A percentile compares a stretch with the other conserved stretches of the same genome.
Conservation (phyloP, 257 asterid genomes). For the Solanum infundibuliforme region DNA sequence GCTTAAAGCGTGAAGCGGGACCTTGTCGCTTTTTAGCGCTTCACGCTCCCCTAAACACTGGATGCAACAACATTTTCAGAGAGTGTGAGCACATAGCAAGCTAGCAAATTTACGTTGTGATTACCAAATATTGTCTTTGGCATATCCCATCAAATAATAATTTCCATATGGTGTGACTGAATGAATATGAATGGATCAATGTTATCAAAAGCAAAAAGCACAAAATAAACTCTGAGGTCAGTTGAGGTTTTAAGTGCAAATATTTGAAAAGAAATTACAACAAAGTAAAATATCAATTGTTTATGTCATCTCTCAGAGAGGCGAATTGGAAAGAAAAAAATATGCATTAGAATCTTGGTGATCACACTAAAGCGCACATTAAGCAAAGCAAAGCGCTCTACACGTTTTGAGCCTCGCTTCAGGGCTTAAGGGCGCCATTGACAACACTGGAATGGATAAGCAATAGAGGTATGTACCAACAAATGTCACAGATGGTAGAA, state of each 20-base stretch:
- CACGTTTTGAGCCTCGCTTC: background rate
- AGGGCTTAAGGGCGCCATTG: background rate
- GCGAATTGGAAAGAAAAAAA: background rate
- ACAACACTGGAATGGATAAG: background rate
- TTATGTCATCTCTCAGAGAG: background rate
- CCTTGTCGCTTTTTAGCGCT: no score
- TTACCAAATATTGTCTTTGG: background rate
- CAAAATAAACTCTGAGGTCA: background rate
- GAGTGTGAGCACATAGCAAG: background rate
- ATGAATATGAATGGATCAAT: background rate
- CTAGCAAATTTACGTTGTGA: background rate
- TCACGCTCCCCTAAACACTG: accelerated
- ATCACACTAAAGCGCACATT: background rate
- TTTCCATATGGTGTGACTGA: background rate
- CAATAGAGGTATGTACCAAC: background rate
- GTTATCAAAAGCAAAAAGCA: background rate
- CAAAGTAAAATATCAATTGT: no score
- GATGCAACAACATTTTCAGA: background rate
- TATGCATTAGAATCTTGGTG: background rate
- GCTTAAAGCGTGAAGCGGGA: no score
- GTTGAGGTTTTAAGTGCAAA: background rate
- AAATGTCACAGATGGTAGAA: background rate
- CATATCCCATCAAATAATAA: background rate
- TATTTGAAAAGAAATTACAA: background rate
- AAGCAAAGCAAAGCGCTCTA: background rate